Evolutionary conservation across 2,329 filamentous ascomycete genomes (phyloP).

Genomic region (Verticillium nubilum): DNA sequence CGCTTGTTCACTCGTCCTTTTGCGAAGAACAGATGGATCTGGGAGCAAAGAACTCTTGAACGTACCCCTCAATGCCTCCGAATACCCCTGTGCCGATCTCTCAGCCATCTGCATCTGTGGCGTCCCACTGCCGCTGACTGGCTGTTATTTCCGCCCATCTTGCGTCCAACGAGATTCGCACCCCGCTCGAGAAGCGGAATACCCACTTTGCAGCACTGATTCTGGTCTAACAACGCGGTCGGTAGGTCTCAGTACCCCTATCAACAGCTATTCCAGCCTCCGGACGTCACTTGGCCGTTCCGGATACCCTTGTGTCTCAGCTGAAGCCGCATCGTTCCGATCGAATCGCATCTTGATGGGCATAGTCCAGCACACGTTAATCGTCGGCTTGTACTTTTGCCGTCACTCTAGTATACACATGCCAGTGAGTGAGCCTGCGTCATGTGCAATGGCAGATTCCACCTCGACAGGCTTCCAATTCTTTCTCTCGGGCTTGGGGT

Average conservation of each 20-base stretch:
- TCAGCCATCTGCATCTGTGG: not conserved
- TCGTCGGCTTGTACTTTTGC: no score
- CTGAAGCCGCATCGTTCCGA: not conserved
- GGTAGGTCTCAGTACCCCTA: not conserved
- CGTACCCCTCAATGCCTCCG: not conserved
- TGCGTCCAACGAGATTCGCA: not conserved
- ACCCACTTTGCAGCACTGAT: not conserved
- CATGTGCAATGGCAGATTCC: no score
- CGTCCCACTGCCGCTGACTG: conserved; percentile 1
- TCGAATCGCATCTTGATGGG: not conserved
- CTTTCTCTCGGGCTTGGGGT: no score
- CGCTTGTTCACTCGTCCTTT: not conserved
- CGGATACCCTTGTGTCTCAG: not conserved
- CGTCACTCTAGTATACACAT: not conserved
- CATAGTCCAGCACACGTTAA: not conserved
- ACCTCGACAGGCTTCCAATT: no score
- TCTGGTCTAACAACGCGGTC: not conserved
- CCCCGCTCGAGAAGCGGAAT: not conserved
- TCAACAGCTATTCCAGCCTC: not conserved
- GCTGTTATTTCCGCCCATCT: not conserved
- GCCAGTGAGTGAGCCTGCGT: not conserved
- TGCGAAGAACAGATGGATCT: not conserved
- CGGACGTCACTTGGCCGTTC: not conserved
- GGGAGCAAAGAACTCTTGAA: not conserved
- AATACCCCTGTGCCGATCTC: conserved; percentile 4